Evolutionary conservation across 169 alveolate species (phyloP).

Genomic region (Plasmodium coatneyi): DNA sequence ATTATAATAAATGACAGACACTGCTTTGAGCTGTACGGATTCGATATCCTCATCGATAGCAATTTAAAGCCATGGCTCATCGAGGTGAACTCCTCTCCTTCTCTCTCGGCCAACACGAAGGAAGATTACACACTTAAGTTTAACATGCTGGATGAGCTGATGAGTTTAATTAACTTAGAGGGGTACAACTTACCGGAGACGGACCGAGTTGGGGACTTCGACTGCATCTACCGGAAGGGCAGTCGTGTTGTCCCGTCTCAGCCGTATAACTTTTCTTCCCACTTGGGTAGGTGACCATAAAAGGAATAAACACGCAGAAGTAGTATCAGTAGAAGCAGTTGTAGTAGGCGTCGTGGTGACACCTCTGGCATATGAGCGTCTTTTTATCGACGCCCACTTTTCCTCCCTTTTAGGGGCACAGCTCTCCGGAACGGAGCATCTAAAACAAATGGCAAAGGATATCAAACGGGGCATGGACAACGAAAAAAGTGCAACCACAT

Average conservation of each 20-base stretch:
- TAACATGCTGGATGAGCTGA: conserved; percentile 91
- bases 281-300: neutral
- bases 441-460: conserved; percentile 45
- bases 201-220: conserved; percentile 64
- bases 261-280: conserved; percentile 28
- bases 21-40: conserved; percentile 94
- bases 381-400: too few relatives aligned
- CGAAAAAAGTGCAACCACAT: neutral
- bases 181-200: conserved; percentile 75
- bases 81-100: conserved; percentile 96
- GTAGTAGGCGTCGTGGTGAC: neutral
- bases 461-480: conserved; percentile 5
- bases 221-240: conserved; percentile 61
- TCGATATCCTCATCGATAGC: conserved; percentile 94
- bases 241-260: neutral
- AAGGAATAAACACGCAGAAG: neutral
- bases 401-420: conserved; percentile 39
- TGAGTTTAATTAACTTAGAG: conserved; percentile 92
- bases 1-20: conserved; percentile 88
- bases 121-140: conserved; percentile 91
- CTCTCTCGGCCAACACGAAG: conserved; percentile 90
- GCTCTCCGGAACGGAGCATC: conserved; percentile 50
- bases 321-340: neutral
- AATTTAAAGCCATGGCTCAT: conserved; percentile 95
- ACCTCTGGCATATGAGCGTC: neutral